phyloP scores from a whole-genome alignment of 2,329 filamentous ascomycete genomes.

The Trichoderma sp. region DNA sequence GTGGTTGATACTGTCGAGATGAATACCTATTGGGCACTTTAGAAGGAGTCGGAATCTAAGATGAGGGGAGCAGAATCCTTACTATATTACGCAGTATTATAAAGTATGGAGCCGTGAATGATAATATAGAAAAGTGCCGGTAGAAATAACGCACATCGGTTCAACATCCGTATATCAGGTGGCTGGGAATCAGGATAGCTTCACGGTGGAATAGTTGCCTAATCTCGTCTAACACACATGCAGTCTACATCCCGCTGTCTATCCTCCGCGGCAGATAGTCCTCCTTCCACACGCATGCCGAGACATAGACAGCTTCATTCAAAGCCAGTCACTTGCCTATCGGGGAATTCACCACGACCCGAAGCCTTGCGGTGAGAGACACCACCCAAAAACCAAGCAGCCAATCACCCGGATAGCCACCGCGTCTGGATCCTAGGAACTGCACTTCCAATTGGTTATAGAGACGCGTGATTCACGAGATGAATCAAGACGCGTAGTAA shows the following conservation, averaged over 20 bases:
- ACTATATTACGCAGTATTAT: neutral
- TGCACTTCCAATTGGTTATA: neutral
- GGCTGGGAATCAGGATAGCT: neutral
- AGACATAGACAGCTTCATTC: neutral
- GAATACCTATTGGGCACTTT: conserved; percentile 58
- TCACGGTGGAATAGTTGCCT: neutral
- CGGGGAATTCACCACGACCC: neutral
- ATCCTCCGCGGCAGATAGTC: neutral
- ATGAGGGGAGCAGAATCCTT: neutral
- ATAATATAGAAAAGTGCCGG: neutral
- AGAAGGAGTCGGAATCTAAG: neutral
- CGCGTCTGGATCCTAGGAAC: neutral
- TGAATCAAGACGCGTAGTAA: neutral
- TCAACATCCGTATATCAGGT: neutral
- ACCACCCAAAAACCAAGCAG: neutral
- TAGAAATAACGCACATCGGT: neutral
- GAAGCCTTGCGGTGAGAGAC: neutral
- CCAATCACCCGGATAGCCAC: neutral
- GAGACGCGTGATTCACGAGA: neutral
- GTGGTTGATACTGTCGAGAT: conserved; percentile 47
- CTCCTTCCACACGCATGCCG: neutral
- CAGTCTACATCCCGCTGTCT: too few relatives aligned
- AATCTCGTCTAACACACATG: neutral
- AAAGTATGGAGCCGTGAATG: neutral
- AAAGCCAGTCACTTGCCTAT: neutral